phyloP scores from a whole-genome alignment of 2,329 filamentous ascomycete genomes.

The Colletotrichum falcatum region DNA sequence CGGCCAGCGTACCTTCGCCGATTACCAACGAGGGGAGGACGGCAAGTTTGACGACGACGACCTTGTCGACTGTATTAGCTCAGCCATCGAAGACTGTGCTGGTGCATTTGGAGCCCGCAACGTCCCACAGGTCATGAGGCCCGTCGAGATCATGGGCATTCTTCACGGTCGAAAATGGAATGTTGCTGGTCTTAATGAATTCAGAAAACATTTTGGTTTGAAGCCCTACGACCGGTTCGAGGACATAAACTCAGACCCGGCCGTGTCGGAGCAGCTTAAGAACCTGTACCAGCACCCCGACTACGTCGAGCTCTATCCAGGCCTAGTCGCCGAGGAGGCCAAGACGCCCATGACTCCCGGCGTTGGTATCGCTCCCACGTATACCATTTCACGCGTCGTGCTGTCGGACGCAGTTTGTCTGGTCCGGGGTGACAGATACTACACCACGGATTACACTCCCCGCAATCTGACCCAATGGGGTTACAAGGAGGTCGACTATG shows the following conservation, averaged over 20 bases:
- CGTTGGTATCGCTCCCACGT: slow-evolving; percentile 80
- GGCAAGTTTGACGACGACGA: slow-evolving; percentile 82
- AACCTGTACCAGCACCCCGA: slow-evolving; percentile 83
- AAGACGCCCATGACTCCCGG: slow-evolving; percentile 81
- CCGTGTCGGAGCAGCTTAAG: slow-evolving; percentile 73
- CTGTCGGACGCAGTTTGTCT: slow-evolving; percentile 83
- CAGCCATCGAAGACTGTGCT: slow-evolving; percentile 81
- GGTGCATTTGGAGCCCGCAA: slow-evolving; percentile 80
- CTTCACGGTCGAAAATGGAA: slow-evolving; percentile 83
- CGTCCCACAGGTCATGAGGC: slow-evolving; percentile 78
- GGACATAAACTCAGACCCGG: slow-evolving; percentile 84
- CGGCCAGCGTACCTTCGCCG: slow-evolving; percentile 74
- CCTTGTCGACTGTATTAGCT: slow-evolving; percentile 75
- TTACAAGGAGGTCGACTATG: slow-evolving; percentile 79
- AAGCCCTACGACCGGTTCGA: slow-evolving; percentile 83
- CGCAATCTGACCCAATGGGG: slow-evolving; percentile 87
- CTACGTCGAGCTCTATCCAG: slow-evolving; percentile 84
- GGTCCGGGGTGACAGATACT: slow-evolving; percentile 82
- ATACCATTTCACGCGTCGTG: slow-evolving; percentile 81
- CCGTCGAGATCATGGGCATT: slow-evolving; percentile 85
- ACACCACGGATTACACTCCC: slow-evolving; percentile 82
- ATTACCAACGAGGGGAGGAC: slow-evolving; percentile 72
- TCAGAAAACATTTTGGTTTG: slow-evolving; percentile 83
- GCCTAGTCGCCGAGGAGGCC: slow-evolving; percentile 79
- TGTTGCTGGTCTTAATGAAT: slow-evolving; percentile 83